Percentiles rank a stretch among this genome's conserved stretches.
These are phyloP conservation scores for Curvularia lunata DNA, from an alignment of 2,329 filamentous ascomycete genomes.

Conservation along the genomic window DNA sequence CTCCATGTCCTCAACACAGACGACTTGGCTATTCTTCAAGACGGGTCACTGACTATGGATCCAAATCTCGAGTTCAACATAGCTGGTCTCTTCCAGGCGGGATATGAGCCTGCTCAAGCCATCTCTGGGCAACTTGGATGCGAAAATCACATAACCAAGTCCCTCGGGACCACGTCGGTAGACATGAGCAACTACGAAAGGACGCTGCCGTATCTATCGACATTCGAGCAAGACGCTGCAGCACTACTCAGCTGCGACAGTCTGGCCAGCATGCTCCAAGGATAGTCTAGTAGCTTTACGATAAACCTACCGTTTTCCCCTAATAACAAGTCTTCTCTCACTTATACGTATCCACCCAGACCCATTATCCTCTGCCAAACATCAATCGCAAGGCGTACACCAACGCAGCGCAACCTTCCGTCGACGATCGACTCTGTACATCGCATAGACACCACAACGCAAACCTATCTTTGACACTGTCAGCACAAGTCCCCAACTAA, in stretches of 20 bases:
- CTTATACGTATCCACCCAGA: neutral
- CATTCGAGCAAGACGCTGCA: slow-evolving; percentile 27
- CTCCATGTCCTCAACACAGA: slow-evolving; percentile 11
- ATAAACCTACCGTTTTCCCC: neutral
- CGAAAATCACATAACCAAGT: slow-evolving; percentile 7
- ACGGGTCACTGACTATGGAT: slow-evolving; percentile 15
- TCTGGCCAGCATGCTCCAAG: neutral
- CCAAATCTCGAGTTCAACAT: slow-evolving; percentile 26
- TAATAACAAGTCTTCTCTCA: neutral
- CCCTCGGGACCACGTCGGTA: slow-evolving; percentile 1
- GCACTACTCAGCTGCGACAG: slow-evolving; percentile 17
- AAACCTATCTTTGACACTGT: slow-evolving; percentile 7
- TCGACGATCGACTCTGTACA: neutral
- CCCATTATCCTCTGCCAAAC: neutral
- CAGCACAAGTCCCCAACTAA: slow-evolving; percentile 1
- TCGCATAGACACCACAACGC: neutral
- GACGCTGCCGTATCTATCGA: slow-evolving; percentile 14
- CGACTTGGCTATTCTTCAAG: slow-evolving; percentile 12
- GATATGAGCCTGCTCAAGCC: slow-evolving; percentile 11
- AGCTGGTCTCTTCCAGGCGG: slow-evolving; percentile 19
- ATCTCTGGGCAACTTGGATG: neutral
- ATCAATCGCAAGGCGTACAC: neutral
- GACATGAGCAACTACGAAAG: slow-evolving; percentile 1
- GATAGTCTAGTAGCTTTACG: slow-evolving; percentile 1
- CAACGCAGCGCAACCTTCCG: neutral